phyloP scores from a whole-genome alignment of 139 green algal species.

The Spirogloea muscicola region DNA sequence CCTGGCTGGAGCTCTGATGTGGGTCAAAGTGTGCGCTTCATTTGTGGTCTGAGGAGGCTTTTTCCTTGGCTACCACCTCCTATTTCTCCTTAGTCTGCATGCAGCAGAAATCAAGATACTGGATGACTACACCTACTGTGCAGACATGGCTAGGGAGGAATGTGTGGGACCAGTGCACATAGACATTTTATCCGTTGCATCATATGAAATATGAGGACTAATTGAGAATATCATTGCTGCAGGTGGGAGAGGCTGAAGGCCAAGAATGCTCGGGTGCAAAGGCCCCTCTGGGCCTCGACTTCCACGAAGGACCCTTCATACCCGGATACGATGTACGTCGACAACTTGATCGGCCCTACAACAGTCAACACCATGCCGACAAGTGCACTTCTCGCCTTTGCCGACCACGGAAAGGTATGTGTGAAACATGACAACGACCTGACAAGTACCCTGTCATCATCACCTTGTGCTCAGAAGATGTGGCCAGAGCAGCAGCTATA shows the following conservation, averaged over 20 bases:
- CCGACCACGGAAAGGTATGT: conserved; percentile 31
- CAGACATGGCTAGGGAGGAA: too few relatives aligned
- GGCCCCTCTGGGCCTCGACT: conserved; percentile 37
- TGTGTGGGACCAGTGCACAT: too few relatives aligned
- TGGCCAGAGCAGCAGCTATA: not conserved
- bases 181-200: too few relatives aligned
- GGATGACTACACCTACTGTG: too few relatives aligned
- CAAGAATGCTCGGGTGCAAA: conserved; percentile 16
- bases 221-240: too few relatives aligned
- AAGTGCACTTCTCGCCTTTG: conserved; percentile 23
- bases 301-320: conserved; percentile 32
- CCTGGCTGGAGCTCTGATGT: too few relatives aligned
- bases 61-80: too few relatives aligned
- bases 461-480: not conserved
- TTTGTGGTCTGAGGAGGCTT: too few relatives aligned
- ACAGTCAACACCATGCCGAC: conserved; percentile 47
- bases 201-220: too few relatives aligned
- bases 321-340: conserved; percentile 41
- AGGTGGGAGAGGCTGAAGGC: conserved; percentile 32
- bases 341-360: conserved; percentile 33
- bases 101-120: too few relatives aligned
- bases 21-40: too few relatives aligned
- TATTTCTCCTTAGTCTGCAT: too few relatives aligned
- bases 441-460: not conserved
- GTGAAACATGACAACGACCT: not conserved